Evolutionary conservation across 345 rosid genomes (phyloP), one percentile per base, ranked within the genome.

Genomic region (Aquilaria sinensis): DNA sequence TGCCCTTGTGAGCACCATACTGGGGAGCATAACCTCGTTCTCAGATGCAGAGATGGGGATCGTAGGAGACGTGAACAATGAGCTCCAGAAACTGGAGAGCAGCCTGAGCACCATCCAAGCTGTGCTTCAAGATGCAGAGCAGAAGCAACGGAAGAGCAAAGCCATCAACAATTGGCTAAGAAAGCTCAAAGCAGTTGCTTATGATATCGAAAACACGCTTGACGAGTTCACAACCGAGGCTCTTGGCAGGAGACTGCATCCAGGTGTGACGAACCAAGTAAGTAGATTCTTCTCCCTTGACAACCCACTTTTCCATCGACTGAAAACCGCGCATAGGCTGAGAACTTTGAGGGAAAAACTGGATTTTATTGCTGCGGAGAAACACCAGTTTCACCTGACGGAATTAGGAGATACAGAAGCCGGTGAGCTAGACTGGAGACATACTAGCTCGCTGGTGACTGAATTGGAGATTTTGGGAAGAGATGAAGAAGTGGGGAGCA

Each of bases 121-220:
- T 14, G 64, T 61, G 45, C 64, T 61, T 2, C 64, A 61, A 3
- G 64, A 61, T 37, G 64, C 55, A 5, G 55, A 61, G 55, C 53
- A 31, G 53, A 61, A 48, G 12, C 64, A 61, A 14, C 32, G 64
- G 53, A 61, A 2, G 55, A 61, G 55, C 10, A 30, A 61, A n/a
- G 64, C 46, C 34, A 16, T 61, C 41, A 48, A 49, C 7, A 49
- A 31, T 32, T 61, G 64, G 64, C 64, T 61, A 5, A 48, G 53
- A 31, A 49, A 61, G 13, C 64, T 61, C 13, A 61, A 61, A 12
- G 64, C 31, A 1, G 43, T 48, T 0, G 55, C 55, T 31, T 61
- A 61, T n/a, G 64, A 61, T 61, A 34, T 51, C 10, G 64, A 60
- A 14, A 51, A 60, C 32, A 8, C 32, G 4, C 31, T 60, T 1